Evolutionary conservation across 208 protist genomes (phyloP), one percentile per base, ranked within the genome.

Genomic region (Vickermania spadyakhi): DNA sequence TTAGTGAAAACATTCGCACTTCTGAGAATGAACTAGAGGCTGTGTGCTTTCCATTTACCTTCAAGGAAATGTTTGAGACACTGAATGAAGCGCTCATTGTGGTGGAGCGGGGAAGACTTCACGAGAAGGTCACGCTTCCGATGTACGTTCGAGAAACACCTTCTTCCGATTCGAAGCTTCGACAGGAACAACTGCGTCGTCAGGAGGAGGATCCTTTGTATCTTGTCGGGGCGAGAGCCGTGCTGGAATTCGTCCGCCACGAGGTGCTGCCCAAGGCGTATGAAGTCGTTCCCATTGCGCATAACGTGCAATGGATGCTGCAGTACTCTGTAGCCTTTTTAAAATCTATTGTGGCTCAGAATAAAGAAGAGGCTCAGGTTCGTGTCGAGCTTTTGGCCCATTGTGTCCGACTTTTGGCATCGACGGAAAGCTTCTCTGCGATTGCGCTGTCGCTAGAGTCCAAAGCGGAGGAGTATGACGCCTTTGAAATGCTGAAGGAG

Each of bases 301-400:
- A 95, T 59, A 73, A 81, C 3, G 81, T 76, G 28, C 79, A 87
- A 59, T 95, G 88, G 88, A 82, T 92, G 63, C 31, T 90, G 45
- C 83, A 88, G 62, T 95, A 92, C 74, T 92, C 85, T 25, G 75
- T 92, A 60, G 71, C 68, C 23, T 95, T 89, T 57, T 63, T 95
- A 11, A 73, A 79, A 22, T 79, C 82, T 21, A 54, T 86, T 1
- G 5, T 52, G 7, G 66, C 81, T 1, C 30, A 51, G 22, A 72
- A 68, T 53, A 54, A 58, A 31, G 75, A 79, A 31, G 88, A 94
- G 68, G 81, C 84, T 13, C 22, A 75, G 22, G n/a, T 80, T 30
- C 74, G 83, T 3, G 42, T 89, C 2, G 60, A 74, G 30, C 60
- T 95, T 22, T 80, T 90, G n/a, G 73, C 81, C 18, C 72, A 68